phyloP scores from a whole-genome alignment of 306 rosid species.

The Prunus mume region DNA sequence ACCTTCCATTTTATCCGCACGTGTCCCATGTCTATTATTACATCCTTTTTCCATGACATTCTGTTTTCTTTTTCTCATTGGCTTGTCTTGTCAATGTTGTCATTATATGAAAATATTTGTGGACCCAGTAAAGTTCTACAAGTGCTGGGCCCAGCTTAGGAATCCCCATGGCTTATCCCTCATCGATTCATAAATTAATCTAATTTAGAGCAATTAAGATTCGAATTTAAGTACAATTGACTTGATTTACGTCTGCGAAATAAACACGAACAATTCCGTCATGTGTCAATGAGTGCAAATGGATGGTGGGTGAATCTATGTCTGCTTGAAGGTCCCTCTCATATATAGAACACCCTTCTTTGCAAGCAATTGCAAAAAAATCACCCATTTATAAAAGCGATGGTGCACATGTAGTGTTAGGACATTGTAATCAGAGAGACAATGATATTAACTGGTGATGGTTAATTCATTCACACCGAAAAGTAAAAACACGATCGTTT shows the following conservation, averaged over 20 bases:
- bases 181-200: not conserved
- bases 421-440: not conserved
- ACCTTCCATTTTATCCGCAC: too few species aligned
- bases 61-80: too few species aligned
- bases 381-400: not conserved
- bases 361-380: not conserved
- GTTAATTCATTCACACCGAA: not conserved
- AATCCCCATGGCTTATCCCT: not conserved
- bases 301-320: slow-evolving; percentile 1
- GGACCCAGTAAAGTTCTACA: not conserved
- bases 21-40: too few species aligned
- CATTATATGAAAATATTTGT: not conserved
- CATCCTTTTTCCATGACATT: too few species aligned
- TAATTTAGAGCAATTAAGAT: too few species aligned
- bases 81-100: not conserved
- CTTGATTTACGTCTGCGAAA: fast-evolving
- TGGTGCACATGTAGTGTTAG: not conserved
- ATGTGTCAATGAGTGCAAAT: not conserved
- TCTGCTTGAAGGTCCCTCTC: not conserved
- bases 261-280: not conserved
- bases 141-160: not conserved
- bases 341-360: not conserved
- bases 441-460: not conserved
- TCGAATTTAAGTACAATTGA: too few species aligned
- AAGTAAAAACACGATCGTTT: too few species aligned